Base-by-base conservation (phyloP, 805 yeast genomes). In the Priceomyces haplophilus region DNA sequence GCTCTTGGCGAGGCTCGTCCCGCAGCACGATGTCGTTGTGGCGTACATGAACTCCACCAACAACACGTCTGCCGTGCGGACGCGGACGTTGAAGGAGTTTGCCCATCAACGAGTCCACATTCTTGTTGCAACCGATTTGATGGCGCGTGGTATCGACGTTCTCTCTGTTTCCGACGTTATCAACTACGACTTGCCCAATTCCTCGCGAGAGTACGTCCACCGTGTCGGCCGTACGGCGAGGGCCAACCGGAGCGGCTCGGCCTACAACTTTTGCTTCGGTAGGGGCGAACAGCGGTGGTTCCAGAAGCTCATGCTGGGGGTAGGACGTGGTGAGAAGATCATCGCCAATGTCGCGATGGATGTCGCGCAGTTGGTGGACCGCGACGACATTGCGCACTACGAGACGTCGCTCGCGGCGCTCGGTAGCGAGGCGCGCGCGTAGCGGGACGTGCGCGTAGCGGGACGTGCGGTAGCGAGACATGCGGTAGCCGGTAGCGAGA, bases 171-270 rank as follows among this genome's bases (percentile, higher is more conserved):
- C 79, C 34, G 78, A 80, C 48, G 97, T 93, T 10, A 68, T 93
- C 40, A 93, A 93, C 64, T 93, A 93, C 62, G 98, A 93, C 58
- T 62, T 89, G 42, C 99, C 99, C 17, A 73, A 79, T 19, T 85
- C 96, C 1, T 76, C 90, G 1, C 82, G 95, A 49, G 98, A 93
- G 53, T 93, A 93, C 52, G 88, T 93, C 20, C 99, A 93, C 64
- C 78, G 99, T 55, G 88, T 89, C 31, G 99, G 99, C 32, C 82
- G 99, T 69, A 90, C 98, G 0, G 97, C 98, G 1, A 80, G 99
- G 66, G 99, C 99, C 2, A 83, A 85, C 40, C 78, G 81, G 27
- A 40, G 51, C 0, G 99, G 99, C 58, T 66, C 69, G 29, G 96
- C 96, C 0, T 77, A 82, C 58, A 85, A 80, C 37, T 60, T 91